Percentiles rank a stretch among this genome's conserved stretches.
Conservation (phyloP, 2,329 filamentous ascomycete species). For the Endothia cerciana region DNA sequence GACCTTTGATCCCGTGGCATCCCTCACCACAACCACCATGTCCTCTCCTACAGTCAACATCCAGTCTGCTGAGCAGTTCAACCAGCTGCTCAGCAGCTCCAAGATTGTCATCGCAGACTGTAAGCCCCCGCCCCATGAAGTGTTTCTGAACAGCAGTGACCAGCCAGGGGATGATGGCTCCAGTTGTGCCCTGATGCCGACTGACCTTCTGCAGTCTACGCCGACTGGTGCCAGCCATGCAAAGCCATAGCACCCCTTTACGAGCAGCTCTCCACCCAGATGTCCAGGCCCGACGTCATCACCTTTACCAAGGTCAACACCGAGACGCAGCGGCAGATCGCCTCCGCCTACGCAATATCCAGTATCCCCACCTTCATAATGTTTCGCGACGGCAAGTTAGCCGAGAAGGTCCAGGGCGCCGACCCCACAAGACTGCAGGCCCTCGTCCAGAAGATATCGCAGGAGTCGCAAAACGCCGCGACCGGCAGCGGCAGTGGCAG, state of each 20-base stretch:
- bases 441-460: constrained; percentile 71
- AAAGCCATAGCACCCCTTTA: constrained; percentile 82
- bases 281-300: constrained; percentile 73
- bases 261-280: constrained; percentile 71
- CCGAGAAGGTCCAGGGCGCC: constrained; percentile 74
- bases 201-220: constrained; percentile 67
- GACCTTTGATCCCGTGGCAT: not conserved
- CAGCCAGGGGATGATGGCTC: not conserved
- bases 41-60: constrained; percentile 39
- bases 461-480: constrained; percentile 62
- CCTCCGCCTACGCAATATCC: constrained; percentile 72
- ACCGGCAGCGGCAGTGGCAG: constrained; percentile 46
- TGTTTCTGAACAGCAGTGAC: not conserved
- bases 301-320: constrained; percentile 89
- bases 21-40: constrained; percentile 29
- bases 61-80: constrained; percentile 65
- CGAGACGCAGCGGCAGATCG: constrained; percentile 75
- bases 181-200: not conserved
- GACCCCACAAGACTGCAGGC: constrained; percentile 71
- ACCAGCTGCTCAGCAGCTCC: constrained; percentile 68
- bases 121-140: constrained; percentile 52
- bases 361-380: constrained; percentile 91
- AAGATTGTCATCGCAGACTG: constrained; percentile 87
- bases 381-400: constrained; percentile 72
- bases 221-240: constrained; percentile 85